Percentiles rank a stretch among this genome's conserved stretches.
Conservation (phyloP, 805 yeast species). For the Suhomyces tanzawaensis region DNA sequence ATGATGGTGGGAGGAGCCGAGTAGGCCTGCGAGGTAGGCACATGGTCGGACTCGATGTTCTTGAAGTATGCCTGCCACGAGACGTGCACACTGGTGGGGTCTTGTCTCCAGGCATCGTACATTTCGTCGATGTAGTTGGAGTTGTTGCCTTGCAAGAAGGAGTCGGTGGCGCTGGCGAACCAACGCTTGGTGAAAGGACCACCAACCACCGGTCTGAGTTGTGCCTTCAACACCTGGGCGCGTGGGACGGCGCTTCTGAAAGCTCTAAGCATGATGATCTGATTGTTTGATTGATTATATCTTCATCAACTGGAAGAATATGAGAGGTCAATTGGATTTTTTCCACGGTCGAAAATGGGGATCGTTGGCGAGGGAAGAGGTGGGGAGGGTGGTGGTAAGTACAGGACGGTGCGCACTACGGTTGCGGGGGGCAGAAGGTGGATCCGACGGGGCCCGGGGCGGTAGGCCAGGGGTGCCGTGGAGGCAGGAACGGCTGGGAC, state of each 20-base stretch:
- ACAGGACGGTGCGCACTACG: not conserved
- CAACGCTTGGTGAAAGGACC: slow-evolving; percentile 18
- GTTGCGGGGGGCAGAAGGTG: not conserved
- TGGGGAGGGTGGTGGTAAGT: not conserved
- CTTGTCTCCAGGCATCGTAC: slow-evolving; percentile 92
- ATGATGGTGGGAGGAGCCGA: slow-evolving; percentile 88
- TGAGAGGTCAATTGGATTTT: not conserved
- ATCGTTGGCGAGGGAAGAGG: not conserved
- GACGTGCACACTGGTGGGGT: slow-evolving; percentile 86
- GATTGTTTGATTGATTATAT: not conserved
- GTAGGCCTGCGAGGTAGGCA: slow-evolving; percentile 75
- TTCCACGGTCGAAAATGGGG: not conserved
- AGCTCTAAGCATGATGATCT: slow-evolving; percentile 40
- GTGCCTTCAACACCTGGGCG: slow-evolving; percentile 31
- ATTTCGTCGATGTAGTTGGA: slow-evolving; percentile 95
- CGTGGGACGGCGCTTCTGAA: slow-evolving; percentile 38
- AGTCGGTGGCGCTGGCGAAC: slow-evolving; percentile 53
- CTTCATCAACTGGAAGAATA: slow-evolving; percentile 5
- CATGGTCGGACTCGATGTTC: slow-evolving; percentile 71
- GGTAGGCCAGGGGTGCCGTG: slow-evolving; percentile 3
- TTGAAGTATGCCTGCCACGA: slow-evolving; percentile 98
- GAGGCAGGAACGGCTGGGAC: not conserved
- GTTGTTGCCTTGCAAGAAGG: slow-evolving; percentile 77
- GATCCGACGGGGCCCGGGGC: slow-evolving; percentile 4
- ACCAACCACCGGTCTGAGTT: slow-evolving; percentile 11